phyloP scores from a whole-genome alignment of 2,329 filamentous ascomycete species.

The Colletotrichum simmondsii region DNA sequence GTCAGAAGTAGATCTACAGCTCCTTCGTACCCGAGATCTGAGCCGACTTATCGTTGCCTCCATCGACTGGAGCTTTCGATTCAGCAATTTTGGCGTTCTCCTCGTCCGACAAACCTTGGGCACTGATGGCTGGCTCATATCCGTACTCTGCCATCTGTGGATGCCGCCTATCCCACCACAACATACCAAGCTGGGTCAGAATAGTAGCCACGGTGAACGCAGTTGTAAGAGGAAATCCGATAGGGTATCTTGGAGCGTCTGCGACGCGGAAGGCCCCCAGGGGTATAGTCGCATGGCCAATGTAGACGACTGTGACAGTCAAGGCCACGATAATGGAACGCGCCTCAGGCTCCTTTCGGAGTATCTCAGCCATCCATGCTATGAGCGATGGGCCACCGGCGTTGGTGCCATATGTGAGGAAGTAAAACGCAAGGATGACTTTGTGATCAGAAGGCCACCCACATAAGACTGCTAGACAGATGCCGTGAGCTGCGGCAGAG shows the following conservation, averaged over 20 bases:
- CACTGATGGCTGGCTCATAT: slow-evolving; percentile 10
- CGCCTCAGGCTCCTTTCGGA: slow-evolving; percentile 49
- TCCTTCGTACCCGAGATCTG: background rate
- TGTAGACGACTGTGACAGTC: slow-evolving; percentile 50
- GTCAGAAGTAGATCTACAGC: background rate
- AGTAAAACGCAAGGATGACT: slow-evolving; percentile 48
- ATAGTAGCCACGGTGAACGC: slow-evolving; percentile 46
- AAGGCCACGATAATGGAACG: slow-evolving; percentile 48
- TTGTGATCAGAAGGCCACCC: slow-evolving; percentile 46
- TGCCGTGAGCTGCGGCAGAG: slow-evolving; percentile 40
- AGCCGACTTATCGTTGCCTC: background rate
- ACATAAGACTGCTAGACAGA: slow-evolving; percentile 46
- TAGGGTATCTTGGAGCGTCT: slow-evolving; percentile 47
- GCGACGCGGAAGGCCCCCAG: slow-evolving; percentile 47
- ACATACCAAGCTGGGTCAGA: slow-evolving; percentile 43
- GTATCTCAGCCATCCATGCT: slow-evolving; percentile 48
- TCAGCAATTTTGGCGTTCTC: slow-evolving; percentile 18
- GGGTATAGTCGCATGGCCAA: slow-evolving; percentile 51
- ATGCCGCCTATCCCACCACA: slow-evolving; percentile 43
- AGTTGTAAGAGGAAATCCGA: slow-evolving; percentile 49
- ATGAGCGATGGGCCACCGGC: slow-evolving; percentile 47
- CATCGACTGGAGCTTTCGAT: background rate
- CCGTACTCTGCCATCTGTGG: slow-evolving; percentile 37
- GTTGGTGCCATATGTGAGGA: slow-evolving; percentile 47
- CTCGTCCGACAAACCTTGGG: slow-evolving; percentile 3